Evolutionary conservation across 2,329 filamentous ascomycete genomes (phyloP), one percentile per base, ranked within the genome.

Genomic region (Elsinoe perseae): DNA sequence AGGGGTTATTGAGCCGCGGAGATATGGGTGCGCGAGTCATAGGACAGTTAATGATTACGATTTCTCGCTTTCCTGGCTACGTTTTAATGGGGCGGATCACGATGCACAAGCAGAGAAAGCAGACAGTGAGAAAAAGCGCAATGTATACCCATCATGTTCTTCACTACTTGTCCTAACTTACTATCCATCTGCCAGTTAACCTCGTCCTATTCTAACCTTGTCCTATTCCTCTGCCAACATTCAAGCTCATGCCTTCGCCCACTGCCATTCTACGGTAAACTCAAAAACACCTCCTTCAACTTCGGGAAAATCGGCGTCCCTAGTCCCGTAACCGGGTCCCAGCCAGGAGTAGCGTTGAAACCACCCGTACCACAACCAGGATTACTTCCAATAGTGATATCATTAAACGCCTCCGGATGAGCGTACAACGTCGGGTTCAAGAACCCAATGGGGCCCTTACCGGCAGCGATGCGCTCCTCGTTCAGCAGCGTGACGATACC

Each of bases 311-410:
- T 62, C 18, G 63, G 64, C 38, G 61, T 65, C 4, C 64, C 64
- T 50, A 66, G 27, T 5, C 64, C 64, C 10, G 64, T 65, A 2
- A 64, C 61, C n/a, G 65, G 63, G 60, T 68, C 66, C 62, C 62
- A 63, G 1, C 61, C 61, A 10, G 54, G 42, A 32, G 32, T 27
- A 4, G 61, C 58, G n/a, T 44, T 25, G 50, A 63, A 63, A 3
- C 61, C 61, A 16, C 57, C 36, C 3, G 58, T 63, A 25, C 52
- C 57, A 40, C 61, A 64, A 2, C 61, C 62, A 3, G 59, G 56
- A 53, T 64, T 65, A 4, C 36, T 56, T 0, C 63, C 63, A 16
- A 57, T 58, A 0, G 54, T 58, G 25, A 65, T 60, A 57, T 65
- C 63, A 48, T 63, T 62, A 16, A 64, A 58, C 1, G 56, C 57